These are phyloP conservation scores for Nemania sp. DNA, from an alignment of 2,329 filamentous ascomycete genomes.

Conservation along the genomic window DNA sequence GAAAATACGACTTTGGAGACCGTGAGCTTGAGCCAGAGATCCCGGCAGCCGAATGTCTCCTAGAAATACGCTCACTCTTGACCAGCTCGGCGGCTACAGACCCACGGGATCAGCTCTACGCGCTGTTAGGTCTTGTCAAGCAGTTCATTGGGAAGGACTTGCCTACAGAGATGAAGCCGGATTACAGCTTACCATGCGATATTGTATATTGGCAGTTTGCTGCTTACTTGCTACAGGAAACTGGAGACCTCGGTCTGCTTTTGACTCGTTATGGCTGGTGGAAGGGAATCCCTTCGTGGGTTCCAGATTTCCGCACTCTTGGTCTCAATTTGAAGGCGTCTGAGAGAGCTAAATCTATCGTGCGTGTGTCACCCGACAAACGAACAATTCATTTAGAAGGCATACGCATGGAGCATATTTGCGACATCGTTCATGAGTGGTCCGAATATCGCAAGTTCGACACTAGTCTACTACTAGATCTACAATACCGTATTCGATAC, in stretches of 20 bases:
- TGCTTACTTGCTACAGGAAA: conserved; percentile 12
- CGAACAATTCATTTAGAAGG: conserved; percentile 20
- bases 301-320: conserved; percentile 27
- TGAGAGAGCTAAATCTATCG: neutral
- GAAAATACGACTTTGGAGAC: too few species aligned
- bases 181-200: conserved; percentile 25
- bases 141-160: conserved; percentile 1
- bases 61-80: neutral
- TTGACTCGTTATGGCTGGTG: neutral
- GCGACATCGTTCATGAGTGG: conserved; percentile 11
- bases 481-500: conserved; percentile 12
- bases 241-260: conserved; percentile 22
- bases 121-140: neutral
- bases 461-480: neutral
- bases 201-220: conserved; percentile 29
- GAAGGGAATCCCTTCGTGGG: conserved; percentile 28
- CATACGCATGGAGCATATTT: conserved; percentile 17
- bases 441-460: neutral
- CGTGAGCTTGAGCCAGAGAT: too few species aligned
- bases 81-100: neutral
- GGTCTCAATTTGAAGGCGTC: neutral
- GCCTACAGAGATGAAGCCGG: conserved; percentile 21
- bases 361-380: conserved; percentile 23
- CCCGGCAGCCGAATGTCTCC: neutral
- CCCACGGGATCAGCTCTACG: conserved; percentile 14